Base-by-base conservation (phyloP, 208 protist genomes). In the Wallacemonas sp. region DNA sequence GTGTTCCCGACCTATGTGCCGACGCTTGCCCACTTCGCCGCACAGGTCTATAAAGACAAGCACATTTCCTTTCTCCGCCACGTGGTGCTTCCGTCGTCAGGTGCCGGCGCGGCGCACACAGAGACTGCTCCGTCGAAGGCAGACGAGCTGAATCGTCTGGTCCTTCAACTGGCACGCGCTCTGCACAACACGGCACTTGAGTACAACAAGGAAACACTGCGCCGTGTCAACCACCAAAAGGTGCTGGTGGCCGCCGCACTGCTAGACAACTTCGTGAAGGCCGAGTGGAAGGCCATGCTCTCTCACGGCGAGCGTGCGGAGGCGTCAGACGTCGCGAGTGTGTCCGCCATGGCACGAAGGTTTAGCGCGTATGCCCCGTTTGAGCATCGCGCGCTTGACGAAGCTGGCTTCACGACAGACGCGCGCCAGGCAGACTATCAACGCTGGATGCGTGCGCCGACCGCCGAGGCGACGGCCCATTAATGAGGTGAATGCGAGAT, bases 171-270 rank as follows among this genome's bases (percentile, higher is more conserved):
- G 2, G 85, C 76, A 6, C 27, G 71, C 0, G 78, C 80, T 8
- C 69, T 92, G 15, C 76, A 87, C 58, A 66, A 78, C 21, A 90
- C 71, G 15, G 86, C 86, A 26, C 48, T 93, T 12, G 77, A 93
- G 41, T 95, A 81, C 55, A 75, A 88, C 71, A 79, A 87, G 55
- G 76, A 91, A 53, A 50, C 39, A 0, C 39, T 91, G 13, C 74
- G 89, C 21, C 78, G 86, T 12, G 71, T 93, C n/a, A 87, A 92
- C 46, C 75, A 63, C 17, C 89, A 95, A 54, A 93, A 93, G 73
- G 82, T 89, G 32, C 76, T 81, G 33, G 84, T 95, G 15, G 84
- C 86, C 4, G 86, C 86, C 2, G 58, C 85, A 32, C 68, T 92
- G 32, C 73, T 95, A 19, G 89, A 95, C 50, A 62, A 42, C 38